Base-by-base conservation (phyloP, 2,329 filamentous ascomycete species). In the Seiridium unicorne region DNA sequence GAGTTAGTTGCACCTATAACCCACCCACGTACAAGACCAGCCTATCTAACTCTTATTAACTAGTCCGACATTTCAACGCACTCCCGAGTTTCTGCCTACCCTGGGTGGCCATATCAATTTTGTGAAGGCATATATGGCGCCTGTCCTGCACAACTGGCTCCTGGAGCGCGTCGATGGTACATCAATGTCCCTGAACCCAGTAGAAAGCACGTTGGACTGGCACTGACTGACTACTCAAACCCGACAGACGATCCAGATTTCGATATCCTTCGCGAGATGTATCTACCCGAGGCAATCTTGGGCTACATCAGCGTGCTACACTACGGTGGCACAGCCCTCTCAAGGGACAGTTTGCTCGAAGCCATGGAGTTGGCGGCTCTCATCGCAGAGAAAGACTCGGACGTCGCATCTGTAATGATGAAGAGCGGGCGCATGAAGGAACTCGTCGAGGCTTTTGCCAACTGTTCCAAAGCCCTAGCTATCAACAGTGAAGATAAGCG, bases 261-360 rank as follows among this genome's bases (percentile, higher is more conserved):
- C 53, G 76, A 76, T 53, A 76, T 81, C 32, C 85, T 98, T 56
- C 87, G 93, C 65, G 84, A 87, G 58, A 84, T 86, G 0, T 98
- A 96, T 74, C 81, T 99, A 3, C 93, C 95, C 2, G 93, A 97
- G 72, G 84, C 91, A 18, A 81, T 97, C 47, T 82, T 99, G 55
- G 91, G 90, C 3, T 97, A 95, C 72, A 86, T 95, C 70, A 89
- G 85, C 68, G 88, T 90, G 1, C 79, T 98, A 55, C 90, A 96
- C 72, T 90, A 90, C 69, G 89, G 90, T 0, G 92, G 92, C 3
- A 88, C 87, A 51, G 83, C 86, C 54, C 79, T 96, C 48, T 89
- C 87, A 51, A 87, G 92, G 48, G 91, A 94, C 61, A 85, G 89
- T 65, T 81, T 96, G 18, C 82, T 95, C 34, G 88, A 94, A 70